Evolutionary conservation across 805 yeast genomes (phyloP).

Genomic region (Ogataea zsoltii): DNA sequence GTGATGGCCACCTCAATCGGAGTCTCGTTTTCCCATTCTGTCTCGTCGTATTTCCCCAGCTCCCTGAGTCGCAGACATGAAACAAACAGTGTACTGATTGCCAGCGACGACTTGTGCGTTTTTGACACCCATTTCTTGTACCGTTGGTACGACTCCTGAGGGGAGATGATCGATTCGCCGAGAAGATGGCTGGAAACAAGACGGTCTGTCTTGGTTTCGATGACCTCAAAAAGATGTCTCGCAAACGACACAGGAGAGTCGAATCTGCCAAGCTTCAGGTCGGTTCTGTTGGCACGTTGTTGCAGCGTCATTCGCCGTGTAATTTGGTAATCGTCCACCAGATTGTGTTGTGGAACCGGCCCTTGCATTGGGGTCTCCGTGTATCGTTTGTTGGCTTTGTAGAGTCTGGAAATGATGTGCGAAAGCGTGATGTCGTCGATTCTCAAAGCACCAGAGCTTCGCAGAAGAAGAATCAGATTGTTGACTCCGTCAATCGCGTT

Average conservation of each 20-base stretch:
- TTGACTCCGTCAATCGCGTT: conserved; percentile 16
- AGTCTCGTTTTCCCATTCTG: conserved; percentile 52
- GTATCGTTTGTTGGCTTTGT: conserved; percentile 24
- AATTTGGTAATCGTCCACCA: conserved; percentile 17
- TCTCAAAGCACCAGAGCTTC: conserved; percentile 8
- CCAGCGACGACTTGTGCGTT: conserved; percentile 25
- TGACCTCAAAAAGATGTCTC: conserved; percentile 20
- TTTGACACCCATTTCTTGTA: conserved; percentile 23
- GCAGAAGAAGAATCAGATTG: conserved; percentile 15
- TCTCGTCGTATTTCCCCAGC: conserved; percentile 9
- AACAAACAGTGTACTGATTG: conserved; percentile 46
- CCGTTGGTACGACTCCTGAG: conserved; percentile 30
- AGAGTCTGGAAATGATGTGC: conserved; percentile 27
- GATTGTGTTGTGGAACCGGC: conserved; percentile 11
- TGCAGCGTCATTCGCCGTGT: conserved; percentile 7
- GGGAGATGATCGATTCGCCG: conserved; percentile 38
- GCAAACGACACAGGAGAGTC: conserved; percentile 27
- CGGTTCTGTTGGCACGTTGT: conserved; percentile 4
- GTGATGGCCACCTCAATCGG: conserved; percentile 63
- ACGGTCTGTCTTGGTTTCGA: conserved; percentile 16
- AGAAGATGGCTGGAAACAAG: conserved; percentile 28
- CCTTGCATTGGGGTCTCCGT: conserved; percentile 9
- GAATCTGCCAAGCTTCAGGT: conserved; percentile 7
- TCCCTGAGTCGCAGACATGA: conserved; percentile 42
- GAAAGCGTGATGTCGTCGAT: conserved; percentile 32